These are phyloP conservation scores for Crithidia bombi DNA, from an alignment of 208 protist species.

Conservation along the genomic window DNA sequence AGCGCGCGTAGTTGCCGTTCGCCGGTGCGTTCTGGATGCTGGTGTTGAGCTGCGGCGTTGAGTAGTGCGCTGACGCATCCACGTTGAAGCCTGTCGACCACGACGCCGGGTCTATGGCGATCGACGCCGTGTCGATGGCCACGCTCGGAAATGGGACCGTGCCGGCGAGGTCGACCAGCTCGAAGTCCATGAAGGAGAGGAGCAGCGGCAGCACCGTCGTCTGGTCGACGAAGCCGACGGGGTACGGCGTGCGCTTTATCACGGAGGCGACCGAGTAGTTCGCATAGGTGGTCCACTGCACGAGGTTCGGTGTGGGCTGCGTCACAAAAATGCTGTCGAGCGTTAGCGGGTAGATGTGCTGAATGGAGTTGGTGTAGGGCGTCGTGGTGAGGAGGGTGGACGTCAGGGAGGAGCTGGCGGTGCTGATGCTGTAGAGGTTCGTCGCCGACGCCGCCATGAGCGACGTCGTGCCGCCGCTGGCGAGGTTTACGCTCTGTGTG, in stretches of 20 bases:
- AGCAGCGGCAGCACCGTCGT: constrained; percentile 27
- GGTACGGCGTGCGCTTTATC: constrained; percentile 49
- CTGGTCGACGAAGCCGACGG: constrained; percentile 46
- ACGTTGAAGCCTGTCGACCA: constrained; percentile 53
- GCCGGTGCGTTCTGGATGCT: constrained; percentile 26
- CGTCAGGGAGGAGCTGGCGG: constrained; percentile 14
- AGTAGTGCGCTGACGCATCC: constrained; percentile 27
- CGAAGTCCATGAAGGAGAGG: constrained; percentile 39
- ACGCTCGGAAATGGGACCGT: constrained; percentile 33
- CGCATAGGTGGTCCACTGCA: constrained; percentile 47
- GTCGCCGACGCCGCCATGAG: constrained; percentile 19
- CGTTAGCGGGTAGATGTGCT: constrained; percentile 44
- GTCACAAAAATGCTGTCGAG: constrained; percentile 59
- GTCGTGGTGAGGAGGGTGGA: constrained; percentile 12
- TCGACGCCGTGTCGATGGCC: constrained; percentile 13
- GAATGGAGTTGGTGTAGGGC: constrained; percentile 20
- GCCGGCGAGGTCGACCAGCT: constrained; percentile 20
- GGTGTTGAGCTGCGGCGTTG: not conserved
- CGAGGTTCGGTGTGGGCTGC: constrained; percentile 16
- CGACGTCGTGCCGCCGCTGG: not conserved
- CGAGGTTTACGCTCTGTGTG: not conserved
- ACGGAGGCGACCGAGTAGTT: constrained; percentile 31
- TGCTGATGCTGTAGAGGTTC: constrained; percentile 23
- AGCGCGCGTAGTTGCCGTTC: constrained; percentile 15
- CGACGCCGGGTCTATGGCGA: constrained; percentile 28